A percentile compares a stretch with the other conserved stretches of the same genome.
Conservation (phyloP, 2,329 filamentous ascomycete species). For the Nigrograna mackinnonii region DNA sequence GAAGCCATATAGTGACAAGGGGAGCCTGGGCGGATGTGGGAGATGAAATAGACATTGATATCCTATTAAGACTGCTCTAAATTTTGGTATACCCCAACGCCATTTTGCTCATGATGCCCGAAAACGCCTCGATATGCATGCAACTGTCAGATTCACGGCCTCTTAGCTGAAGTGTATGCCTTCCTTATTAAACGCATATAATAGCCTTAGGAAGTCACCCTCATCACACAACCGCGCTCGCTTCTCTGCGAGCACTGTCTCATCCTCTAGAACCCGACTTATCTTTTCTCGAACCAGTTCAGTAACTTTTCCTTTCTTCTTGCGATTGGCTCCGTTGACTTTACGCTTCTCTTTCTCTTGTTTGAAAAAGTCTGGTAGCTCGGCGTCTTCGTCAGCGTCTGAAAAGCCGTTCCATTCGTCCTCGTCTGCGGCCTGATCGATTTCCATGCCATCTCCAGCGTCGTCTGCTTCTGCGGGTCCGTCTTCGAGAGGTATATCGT, state of each 20-base stretch:
- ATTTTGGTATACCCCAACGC: constrained; percentile 11
- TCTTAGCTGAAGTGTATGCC: constrained; percentile 83
- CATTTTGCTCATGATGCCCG: not conserved
- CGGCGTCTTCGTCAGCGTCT: constrained; percentile 66
- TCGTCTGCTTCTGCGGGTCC: constrained; percentile 40
- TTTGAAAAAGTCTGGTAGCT: constrained; percentile 84
- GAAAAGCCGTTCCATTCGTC: constrained; percentile 54
- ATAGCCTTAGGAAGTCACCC: constrained; percentile 82
- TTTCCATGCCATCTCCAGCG: constrained; percentile 53
- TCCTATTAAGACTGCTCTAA: no score
- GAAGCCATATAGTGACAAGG: constrained; percentile 43
- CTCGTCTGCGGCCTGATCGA: constrained; percentile 47
- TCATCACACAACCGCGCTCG: constrained; percentile 87
- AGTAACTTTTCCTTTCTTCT: constrained; percentile 78
- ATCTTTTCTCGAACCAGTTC: constrained; percentile 88
- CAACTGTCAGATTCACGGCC: not conserved
- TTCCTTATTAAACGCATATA: constrained; percentile 86
- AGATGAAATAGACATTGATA: no score
- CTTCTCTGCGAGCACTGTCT: constrained; percentile 79
- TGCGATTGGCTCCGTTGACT: constrained; percentile 58
- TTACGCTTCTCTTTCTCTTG: constrained; percentile 60
- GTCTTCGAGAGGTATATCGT: constrained; percentile 78
- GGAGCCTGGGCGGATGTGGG: no score
- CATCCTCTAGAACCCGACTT: constrained; percentile 77
- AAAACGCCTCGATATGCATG: no score